phyloP scores from a whole-genome alignment of 768 basidiomycete genomes.

The Favolaschia claudopus region DNA sequence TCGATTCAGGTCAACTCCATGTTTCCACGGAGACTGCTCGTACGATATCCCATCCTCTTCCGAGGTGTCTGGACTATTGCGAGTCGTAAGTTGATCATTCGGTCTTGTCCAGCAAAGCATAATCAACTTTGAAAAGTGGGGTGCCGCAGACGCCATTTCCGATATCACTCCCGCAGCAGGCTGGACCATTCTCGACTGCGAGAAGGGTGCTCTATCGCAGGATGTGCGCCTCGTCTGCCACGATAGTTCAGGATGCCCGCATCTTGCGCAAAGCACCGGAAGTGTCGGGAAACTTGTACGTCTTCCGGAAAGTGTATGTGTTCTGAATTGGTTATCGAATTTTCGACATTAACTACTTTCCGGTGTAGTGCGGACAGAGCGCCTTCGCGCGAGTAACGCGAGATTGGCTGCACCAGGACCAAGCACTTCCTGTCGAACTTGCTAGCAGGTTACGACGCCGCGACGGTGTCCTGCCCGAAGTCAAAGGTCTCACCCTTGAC shows the following conservation, averaged over 20 bases:
- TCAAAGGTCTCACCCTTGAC: conserved; percentile 50
- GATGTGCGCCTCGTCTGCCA: conserved; percentile 59
- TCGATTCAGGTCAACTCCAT: conserved; percentile 32
- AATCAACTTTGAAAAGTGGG: conserved; percentile 42
- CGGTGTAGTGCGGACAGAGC: conserved; percentile 45
- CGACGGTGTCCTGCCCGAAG: conserved; percentile 42
- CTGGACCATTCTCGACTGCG: conserved; percentile 59
- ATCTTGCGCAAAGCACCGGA: conserved; percentile 37
- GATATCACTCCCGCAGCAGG: conserved; percentile 59
- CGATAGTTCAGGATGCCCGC: conserved; percentile 14
- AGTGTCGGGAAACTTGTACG: conserved; percentile 54
- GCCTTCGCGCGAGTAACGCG: conserved; percentile 52
- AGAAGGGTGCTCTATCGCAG: conserved; percentile 46
- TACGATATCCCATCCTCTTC: conserved; percentile 16
- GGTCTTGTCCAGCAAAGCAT: background rate
- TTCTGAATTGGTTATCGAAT: background rate
- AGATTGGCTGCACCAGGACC: conserved; percentile 51
- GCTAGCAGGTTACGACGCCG: conserved; percentile 39
- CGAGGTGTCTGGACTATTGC: conserved; percentile 44
- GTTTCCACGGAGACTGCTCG: conserved; percentile 34
- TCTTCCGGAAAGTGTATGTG: conserved; percentile 57
- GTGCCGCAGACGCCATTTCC: conserved; percentile 43
- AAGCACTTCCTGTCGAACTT: conserved; percentile 46
- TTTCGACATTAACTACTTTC: background rate
- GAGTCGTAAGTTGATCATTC: conserved; percentile 40